These are phyloP conservation scores for Chionographis japonica DNA, from an alignment of 106 monocot genomes.

Conservation along the genomic window DNA sequence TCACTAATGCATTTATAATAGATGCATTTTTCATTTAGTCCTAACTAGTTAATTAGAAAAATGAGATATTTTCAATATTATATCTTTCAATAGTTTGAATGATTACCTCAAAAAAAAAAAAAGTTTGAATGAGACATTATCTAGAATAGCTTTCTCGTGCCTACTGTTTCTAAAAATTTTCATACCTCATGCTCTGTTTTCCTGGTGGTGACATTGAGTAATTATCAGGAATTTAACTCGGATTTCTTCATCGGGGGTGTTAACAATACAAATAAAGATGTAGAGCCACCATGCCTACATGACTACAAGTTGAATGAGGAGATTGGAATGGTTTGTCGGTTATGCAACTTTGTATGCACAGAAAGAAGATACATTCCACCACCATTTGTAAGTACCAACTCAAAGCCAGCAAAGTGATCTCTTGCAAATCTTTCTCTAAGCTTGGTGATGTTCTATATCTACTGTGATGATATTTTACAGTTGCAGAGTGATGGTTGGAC, in stretches of 20 bases:
- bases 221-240: conserved; percentile 22
- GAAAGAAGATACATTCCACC: conserved; percentile 56
- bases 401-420: background rate
- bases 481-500: conserved; percentile 15
- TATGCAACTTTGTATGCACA: conserved; percentile 49
- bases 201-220: background rate
- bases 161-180: no score
- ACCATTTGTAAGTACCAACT: conserved; percentile 48
- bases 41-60: no score
- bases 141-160: no score
- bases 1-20: no score
- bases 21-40: no score
- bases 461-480: conserved; percentile 13
- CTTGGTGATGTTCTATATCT: background rate
- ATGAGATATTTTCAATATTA: no score
- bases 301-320: conserved; percentile 53
- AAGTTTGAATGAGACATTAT: no score
- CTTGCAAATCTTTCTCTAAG: background rate
- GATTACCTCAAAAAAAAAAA: no score
- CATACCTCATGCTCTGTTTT: background rate
- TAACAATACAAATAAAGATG: conserved; percentile 11
- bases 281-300: conserved; percentile 45
- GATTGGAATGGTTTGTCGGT: conserved; percentile 49
- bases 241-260: background rate
- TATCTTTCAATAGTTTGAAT: no score